These are phyloP conservation scores for Senna tora DNA, from an alignment of 306 rosid genomes.

Conservation along the genomic window DNA sequence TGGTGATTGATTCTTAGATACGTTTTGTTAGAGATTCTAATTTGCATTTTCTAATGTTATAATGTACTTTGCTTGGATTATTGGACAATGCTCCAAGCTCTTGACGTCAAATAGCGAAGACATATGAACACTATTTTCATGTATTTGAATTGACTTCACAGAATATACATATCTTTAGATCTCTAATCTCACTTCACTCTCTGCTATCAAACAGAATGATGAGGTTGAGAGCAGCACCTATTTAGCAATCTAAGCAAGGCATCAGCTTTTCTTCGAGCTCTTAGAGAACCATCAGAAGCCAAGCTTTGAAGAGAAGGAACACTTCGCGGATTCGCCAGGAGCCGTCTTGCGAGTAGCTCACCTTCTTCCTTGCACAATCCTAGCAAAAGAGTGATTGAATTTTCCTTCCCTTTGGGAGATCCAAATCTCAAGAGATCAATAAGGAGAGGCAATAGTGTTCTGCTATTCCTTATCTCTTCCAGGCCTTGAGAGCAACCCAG, in stretches of 20 bases:
- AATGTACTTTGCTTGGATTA: background rate
- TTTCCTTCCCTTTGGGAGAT: conserved; percentile 85
- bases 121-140: too few species aligned
- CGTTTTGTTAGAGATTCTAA: too few species aligned
- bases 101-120: too few species aligned
- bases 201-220: conserved; percentile 45
- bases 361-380: conserved; percentile 91
- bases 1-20: too few species aligned
- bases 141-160: too few species aligned
- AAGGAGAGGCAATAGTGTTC: conserved; percentile 67
- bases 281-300: conserved; percentile 75
- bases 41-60: background rate
- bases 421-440: conserved; percentile 92
- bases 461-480: conserved; percentile 70
- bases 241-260: conserved; percentile 80
- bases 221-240: conserved; percentile 77
- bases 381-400: conserved; percentile 69
- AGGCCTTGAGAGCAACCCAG: conserved; percentile 72
- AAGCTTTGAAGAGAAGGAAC: conserved; percentile 84
- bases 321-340: conserved; percentile 77
- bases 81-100: too few species aligned
- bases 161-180: too few species aligned
- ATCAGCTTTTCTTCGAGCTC: conserved; percentile 82
- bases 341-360: conserved; percentile 64
- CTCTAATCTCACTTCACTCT: too few species aligned